Evolutionary conservation across 2,329 filamentous ascomycete genomes (phyloP).

Genomic region (Coniochaeta sp.): DNA sequence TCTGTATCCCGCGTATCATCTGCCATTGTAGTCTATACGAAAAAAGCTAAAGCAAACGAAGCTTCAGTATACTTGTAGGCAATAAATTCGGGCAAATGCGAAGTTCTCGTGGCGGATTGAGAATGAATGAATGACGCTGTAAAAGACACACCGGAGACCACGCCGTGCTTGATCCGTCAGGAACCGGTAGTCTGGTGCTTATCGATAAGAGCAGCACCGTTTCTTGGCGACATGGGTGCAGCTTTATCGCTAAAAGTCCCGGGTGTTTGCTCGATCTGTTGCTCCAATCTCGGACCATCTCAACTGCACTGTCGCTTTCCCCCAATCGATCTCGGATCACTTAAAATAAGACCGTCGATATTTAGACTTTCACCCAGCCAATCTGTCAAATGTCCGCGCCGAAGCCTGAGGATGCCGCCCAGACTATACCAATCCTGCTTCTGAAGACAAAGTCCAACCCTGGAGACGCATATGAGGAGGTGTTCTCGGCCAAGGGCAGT

Average conservation of each 20-base stretch:
- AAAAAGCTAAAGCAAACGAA: no score
- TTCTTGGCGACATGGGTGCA: no score
- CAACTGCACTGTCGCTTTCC: no score
- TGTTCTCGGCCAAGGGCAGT: constrained; percentile 43
- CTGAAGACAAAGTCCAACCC: constrained; percentile 73
- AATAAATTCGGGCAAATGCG: no score
- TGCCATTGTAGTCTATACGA: background rate
- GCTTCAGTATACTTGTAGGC: no score
- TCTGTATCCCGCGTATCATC: constrained; percentile 2
- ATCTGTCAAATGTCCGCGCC: constrained; percentile 6
- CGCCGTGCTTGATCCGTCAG: background rate
- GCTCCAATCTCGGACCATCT: no score
- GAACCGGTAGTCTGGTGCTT: background rate
- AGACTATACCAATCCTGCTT: constrained; percentile 54
- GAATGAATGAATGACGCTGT: no score
- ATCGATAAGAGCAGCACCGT: background rate
- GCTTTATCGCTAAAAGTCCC: background rate
- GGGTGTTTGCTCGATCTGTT: no score
- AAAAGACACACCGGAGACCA: no score
- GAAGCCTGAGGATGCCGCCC: constrained; percentile 5
- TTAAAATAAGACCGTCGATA: background rate
- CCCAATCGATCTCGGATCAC: no score
- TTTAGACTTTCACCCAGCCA: constrained; percentile 3
- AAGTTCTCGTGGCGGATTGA: no score
- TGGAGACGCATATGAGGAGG: constrained; percentile 64